A percentile compares a stretch with the other conserved stretches of the same genome.
phyloP scores from a whole-genome alignment of 2,329 filamentous ascomycete genomes.

The Aspergillus sp. region DNA sequence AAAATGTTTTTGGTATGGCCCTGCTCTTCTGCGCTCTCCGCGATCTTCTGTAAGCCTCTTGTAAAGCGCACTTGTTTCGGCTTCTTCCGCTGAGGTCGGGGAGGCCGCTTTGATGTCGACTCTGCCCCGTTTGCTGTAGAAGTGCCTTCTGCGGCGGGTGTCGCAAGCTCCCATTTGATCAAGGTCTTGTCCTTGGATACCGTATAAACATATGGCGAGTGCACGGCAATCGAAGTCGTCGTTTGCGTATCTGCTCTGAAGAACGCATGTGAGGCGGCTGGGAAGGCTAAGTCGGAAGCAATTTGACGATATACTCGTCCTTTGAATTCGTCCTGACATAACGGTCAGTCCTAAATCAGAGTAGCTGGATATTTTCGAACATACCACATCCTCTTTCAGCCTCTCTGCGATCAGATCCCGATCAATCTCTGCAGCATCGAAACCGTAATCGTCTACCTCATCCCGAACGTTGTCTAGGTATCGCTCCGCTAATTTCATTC shows the following conservation, averaged over 20 bases:
- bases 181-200: constrained; percentile 81
- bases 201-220: constrained; percentile 80
- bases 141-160: constrained; percentile 27
- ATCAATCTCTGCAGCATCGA: constrained; percentile 93
- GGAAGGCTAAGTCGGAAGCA: constrained; percentile 70
- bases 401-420: constrained; percentile 87
- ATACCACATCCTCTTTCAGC: constrained; percentile 80
- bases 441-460: constrained; percentile 80
- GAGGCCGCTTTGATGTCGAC: constrained; percentile 63
- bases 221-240: constrained; percentile 77
- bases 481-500: constrained; percentile 82
- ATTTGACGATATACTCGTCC: constrained; percentile 84
- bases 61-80: constrained; percentile 52
- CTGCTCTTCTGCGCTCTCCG: constrained; percentile 50
- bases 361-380: constrained; percentile 19
- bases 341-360: constrained; percentile 14
- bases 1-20: constrained; percentile 81
- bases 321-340: constrained; percentile 70
- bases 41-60: constrained; percentile 42
- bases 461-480: constrained; percentile 88
- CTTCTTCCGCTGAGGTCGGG: constrained; percentile 42
- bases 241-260: constrained; percentile 77
- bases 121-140: constrained; percentile 60
- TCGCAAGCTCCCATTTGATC: constrained; percentile 84
- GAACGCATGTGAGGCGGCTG: constrained; percentile 64